phyloP scores from a whole-genome alignment of 192 early-diverging fungal genomes.

The Linnemannia hyalina region DNA sequence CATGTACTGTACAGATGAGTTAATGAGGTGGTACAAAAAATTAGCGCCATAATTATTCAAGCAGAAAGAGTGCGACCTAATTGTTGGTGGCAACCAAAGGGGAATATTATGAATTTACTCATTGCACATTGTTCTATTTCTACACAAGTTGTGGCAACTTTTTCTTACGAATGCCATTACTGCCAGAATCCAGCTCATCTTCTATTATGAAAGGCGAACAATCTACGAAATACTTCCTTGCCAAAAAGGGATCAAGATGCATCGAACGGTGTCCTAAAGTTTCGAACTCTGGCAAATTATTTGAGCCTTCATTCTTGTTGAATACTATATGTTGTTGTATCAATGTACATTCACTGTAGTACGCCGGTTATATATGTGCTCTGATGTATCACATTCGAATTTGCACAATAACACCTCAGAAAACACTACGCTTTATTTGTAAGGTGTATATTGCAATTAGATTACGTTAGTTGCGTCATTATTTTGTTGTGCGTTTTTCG shows the following conservation, averaged over 20 bases:
- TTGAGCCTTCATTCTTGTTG: conserved; percentile 6
- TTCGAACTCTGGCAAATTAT: conserved; percentile 13
- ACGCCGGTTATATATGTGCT: not conserved
- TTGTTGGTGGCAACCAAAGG: not conserved
- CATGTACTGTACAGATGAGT: not conserved
- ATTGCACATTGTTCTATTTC: not conserved
- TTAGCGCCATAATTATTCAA: conserved; percentile 11
- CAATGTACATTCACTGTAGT: too few species aligned
- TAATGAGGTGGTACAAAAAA: conserved; percentile 14
- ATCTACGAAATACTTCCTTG: conserved; percentile 9
- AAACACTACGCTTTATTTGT: conserved; percentile 18
- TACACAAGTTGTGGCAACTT: not conserved
- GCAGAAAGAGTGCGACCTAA: not conserved
- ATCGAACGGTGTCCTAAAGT: conserved; percentile 8
- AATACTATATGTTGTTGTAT: too few species aligned
- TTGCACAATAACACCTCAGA: conserved; percentile 11
- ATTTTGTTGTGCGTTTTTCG: conserved; percentile 10
- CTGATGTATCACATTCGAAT: not conserved
- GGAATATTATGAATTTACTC: conserved; percentile 2
- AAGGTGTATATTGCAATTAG: conserved; percentile 22
- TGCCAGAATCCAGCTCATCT: conserved; percentile 1
- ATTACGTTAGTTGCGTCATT: not conserved
- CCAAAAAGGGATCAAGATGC: conserved; percentile 16
- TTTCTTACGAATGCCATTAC: conserved; percentile 9
- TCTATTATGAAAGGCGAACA: not conserved